Evolutionary conservation across 768 basidiomycete species (phyloP).

Genomic region (Daedaleopsis sinensis): DNA sequence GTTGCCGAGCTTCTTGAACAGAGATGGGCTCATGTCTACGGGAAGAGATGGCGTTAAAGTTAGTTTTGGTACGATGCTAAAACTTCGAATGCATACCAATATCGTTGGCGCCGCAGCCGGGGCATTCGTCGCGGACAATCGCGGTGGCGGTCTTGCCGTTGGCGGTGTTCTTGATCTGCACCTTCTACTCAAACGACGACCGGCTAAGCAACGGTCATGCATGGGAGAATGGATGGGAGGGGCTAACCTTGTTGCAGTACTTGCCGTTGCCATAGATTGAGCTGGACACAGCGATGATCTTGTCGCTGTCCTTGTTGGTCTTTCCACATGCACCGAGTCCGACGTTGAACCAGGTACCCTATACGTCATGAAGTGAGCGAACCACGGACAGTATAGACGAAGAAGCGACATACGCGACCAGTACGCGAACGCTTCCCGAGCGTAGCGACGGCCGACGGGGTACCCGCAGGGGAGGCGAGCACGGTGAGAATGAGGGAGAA

Average conservation of each 20-base stretch:
- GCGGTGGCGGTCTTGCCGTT: slow-evolving; percentile 55
- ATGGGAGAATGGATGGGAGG: neutral
- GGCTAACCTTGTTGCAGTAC: slow-evolving; percentile 62
- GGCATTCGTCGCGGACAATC: slow-evolving; percentile 59
- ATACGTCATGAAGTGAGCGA: slow-evolving; percentile 3
- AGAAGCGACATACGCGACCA: slow-evolving; percentile 53
- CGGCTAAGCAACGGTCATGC: neutral
- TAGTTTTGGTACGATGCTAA: neutral
- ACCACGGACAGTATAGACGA: rapidly evolving
- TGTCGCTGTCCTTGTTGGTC: slow-evolving; percentile 47
- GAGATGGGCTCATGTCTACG: slow-evolving; percentile 66
- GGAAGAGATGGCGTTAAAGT: neutral
- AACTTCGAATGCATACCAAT: slow-evolving; percentile 49
- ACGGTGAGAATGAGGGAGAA: slow-evolving; percentile 41
- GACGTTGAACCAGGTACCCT: slow-evolving; percentile 73
- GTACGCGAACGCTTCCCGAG: slow-evolving; percentile 56
- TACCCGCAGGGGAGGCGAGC: slow-evolving; percentile 49
- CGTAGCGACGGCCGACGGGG: slow-evolving; percentile 25
- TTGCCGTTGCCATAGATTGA: slow-evolving; percentile 53
- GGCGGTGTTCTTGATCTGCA: slow-evolving; percentile 58
- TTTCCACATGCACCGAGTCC: slow-evolving; percentile 67
- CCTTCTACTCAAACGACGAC: slow-evolving; percentile 44
- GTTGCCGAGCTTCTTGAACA: slow-evolving; percentile 55
- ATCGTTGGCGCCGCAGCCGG: slow-evolving; percentile 51
- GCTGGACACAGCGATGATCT: slow-evolving; percentile 65